A percentile compares a stretch with the other conserved stretches of the same genome.
These are phyloP conservation scores for Sporothrix dimorphospora DNA, from an alignment of 2,329 filamentous ascomycete species.

Conservation along the genomic window DNA sequence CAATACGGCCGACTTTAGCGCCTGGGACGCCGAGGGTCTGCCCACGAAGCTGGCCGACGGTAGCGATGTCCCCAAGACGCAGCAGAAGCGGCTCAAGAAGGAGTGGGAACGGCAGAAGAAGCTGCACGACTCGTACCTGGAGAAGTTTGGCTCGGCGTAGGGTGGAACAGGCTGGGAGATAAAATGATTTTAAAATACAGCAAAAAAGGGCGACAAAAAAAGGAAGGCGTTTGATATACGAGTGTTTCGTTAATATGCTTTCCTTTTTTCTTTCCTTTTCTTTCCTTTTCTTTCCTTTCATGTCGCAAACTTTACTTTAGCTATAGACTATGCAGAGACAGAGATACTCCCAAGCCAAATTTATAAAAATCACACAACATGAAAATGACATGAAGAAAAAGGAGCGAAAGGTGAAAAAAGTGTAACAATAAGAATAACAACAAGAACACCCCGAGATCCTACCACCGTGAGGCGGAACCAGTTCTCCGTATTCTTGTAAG, in stretches of 20 bases:
- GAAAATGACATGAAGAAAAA: not conserved
- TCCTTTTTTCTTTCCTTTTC: not conserved
- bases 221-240: constrained; percentile 2
- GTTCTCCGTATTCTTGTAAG: constrained; percentile 20
- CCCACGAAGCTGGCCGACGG: constrained; percentile 65
- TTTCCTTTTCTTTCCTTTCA: not conserved
- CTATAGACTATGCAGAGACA: constrained; percentile 10
- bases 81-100: constrained; percentile 68
- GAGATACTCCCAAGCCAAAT: not conserved
- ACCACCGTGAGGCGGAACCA: too few species aligned
- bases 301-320: not conserved
- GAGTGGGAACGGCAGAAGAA: constrained; percentile 75
- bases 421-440: not conserved
- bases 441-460: too few species aligned
- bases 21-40: constrained; percentile 68
- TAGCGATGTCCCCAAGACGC: constrained; percentile 66
- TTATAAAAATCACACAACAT: not conserved
- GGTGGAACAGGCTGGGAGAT: too few species aligned
- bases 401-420: not conserved
- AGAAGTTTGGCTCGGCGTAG: constrained; percentile 31
- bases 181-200: not conserved
- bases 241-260: not conserved
- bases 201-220: constrained; percentile 8
- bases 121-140: constrained; percentile 58
- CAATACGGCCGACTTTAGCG: constrained; percentile 58